These are phyloP conservation scores for Herpotrichia juniperi DNA, from an alignment of 2,329 filamentous ascomycete genomes.

Conservation along the genomic window DNA sequence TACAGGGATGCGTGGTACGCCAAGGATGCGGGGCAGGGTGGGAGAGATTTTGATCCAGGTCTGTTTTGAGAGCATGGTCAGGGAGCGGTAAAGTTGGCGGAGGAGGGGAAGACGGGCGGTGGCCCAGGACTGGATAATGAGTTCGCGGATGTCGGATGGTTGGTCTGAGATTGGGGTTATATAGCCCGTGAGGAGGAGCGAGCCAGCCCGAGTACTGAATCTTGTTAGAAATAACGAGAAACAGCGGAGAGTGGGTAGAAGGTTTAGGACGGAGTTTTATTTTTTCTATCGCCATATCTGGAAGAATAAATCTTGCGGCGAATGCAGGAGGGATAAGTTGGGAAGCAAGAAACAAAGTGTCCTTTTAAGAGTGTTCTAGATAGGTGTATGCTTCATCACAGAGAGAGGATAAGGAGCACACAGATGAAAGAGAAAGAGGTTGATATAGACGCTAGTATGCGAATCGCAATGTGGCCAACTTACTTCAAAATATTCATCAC, in stretches of 20 bases:
- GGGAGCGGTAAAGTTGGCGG: conserved; percentile 60
- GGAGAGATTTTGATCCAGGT: conserved; percentile 63
- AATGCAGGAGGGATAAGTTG: too few species aligned
- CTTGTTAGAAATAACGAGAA: background rate
- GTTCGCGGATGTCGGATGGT: conserved; percentile 64
- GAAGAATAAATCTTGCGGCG: too few species aligned
- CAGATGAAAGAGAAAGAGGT: too few species aligned
- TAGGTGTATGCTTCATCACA: too few species aligned
- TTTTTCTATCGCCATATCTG: too few species aligned
- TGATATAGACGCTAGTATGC: too few species aligned
- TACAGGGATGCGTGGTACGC: conserved; percentile 63
- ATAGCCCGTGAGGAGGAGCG: conserved; percentile 71
- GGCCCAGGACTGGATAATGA: conserved; percentile 68
- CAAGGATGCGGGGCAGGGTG: conserved; percentile 61
- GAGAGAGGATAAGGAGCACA: too few species aligned
- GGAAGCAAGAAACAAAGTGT: too few species aligned
- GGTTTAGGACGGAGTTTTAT: too few species aligned
- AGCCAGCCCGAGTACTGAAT: conserved; percentile 65
- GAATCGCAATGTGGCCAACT: conserved; percentile 16
- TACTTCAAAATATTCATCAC: conserved; percentile 62
- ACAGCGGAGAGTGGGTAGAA: too few species aligned
- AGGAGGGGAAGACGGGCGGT: conserved; percentile 62
- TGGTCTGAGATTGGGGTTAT: conserved; percentile 67
- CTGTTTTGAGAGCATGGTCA: conserved; percentile 62
- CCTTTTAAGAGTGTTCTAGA: too few species aligned